A percentile compares a stretch with the other conserved stretches of the same genome.
phyloP scores from a whole-genome alignment of 192 early-diverging fungal species.

The Podila epigama region DNA sequence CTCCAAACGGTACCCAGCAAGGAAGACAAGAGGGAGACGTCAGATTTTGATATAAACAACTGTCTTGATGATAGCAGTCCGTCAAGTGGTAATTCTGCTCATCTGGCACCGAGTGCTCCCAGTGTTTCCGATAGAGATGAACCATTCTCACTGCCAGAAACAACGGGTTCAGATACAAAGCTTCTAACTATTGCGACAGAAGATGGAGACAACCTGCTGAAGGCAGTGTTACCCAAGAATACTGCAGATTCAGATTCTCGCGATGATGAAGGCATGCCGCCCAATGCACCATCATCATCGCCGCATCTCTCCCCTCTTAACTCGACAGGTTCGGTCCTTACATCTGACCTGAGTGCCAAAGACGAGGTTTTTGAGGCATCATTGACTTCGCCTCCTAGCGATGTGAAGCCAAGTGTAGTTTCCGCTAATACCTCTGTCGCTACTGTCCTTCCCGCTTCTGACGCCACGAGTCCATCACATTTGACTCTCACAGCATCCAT shows the following conservation, averaged over 20 bases:
- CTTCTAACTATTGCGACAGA: constrained; percentile 4
- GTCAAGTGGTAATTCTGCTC: not conserved
- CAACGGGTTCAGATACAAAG: not conserved
- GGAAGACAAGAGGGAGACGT: not conserved
- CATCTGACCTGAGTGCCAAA: constrained; percentile 31
- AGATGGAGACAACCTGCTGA: constrained; percentile 23
- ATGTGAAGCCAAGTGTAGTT: constrained; percentile 23
- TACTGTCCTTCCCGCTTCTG: not conserved
- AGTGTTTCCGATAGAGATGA: not conserved
- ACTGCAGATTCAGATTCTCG: constrained; percentile 1
- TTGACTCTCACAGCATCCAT: not conserved
- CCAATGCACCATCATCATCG: constrained; percentile 16
- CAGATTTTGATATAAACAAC: not conserved
- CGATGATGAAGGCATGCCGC: constrained; percentile 23
- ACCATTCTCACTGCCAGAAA: not conserved
- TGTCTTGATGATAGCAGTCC: not conserved
- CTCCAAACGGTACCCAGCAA: not conserved
- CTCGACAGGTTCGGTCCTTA: constrained; percentile 24
- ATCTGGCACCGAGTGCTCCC: not conserved
- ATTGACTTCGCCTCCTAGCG: constrained; percentile 31
- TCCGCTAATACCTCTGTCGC: not conserved
- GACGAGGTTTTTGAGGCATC: constrained; percentile 22
- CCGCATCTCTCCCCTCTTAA: constrained; percentile 28
- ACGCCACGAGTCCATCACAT: not conserved
- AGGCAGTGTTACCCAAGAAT: constrained; percentile 23